Conservation (phyloP, 192 early-diverging fungal genomes). For the Podochytrium sp. region DNA sequence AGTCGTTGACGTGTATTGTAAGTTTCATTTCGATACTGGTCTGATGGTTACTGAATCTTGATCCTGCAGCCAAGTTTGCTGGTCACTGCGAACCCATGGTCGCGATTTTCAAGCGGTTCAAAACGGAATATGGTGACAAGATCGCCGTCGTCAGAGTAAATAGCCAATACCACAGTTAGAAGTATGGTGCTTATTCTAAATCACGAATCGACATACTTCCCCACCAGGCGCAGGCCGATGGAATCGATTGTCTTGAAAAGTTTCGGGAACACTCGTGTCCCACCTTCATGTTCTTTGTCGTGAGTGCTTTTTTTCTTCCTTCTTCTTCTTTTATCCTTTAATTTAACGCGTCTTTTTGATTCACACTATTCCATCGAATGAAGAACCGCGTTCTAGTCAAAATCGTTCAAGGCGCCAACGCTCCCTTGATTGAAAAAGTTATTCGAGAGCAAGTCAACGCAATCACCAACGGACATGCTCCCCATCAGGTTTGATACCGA, state of each 20-base stretch:
- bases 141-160: constrained; percentile 51
- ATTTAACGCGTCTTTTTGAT: too few relatives aligned
- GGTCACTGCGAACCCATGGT: constrained; percentile 66
- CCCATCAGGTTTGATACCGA: not conserved
- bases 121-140: constrained; percentile 58
- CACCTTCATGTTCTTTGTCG: constrained; percentile 59
- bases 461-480: constrained; percentile 34
- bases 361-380: too few relatives aligned
- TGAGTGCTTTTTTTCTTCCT: constrained; percentile 29
- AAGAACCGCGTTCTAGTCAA: constrained; percentile 60
- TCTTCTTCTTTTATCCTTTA: constrained; percentile 13
- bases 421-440: constrained; percentile 56
- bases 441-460: constrained; percentile 61
- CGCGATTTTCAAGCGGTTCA: constrained; percentile 63
- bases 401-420: constrained; percentile 61
- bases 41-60: not conserved
- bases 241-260: constrained; percentile 45
- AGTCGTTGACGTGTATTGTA: constrained; percentile 58
- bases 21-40: not conserved
- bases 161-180: not conserved
- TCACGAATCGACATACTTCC: constrained; percentile 1
- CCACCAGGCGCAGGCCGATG: constrained; percentile 54
- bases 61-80: constrained; percentile 55
- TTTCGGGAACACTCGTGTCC: constrained; percentile 66
- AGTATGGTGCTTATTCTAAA: not conserved